Base-by-base conservation (phyloP, 352 stramenopile genomes). In the Thraustotheca clavata region DNA sequence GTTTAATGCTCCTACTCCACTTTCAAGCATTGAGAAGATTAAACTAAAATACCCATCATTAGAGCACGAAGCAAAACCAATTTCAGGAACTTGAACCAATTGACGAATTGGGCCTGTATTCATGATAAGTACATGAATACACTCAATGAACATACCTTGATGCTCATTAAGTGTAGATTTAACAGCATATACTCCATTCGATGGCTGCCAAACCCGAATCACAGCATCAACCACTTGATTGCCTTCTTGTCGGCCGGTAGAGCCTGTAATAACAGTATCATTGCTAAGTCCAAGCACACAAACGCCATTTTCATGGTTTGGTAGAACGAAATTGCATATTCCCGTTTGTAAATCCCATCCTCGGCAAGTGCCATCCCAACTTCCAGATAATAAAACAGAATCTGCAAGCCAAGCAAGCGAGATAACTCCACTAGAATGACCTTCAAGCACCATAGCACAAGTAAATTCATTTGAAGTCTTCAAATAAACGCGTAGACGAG, bases 11-110 rank as follows among this genome's bases (percentile, higher is more conserved):
- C 7, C 74, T 81, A 33, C 35, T 50, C 26, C 39, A 40, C 4
- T 39, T 50, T 29, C 33, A 20, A 9, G 6, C 43, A 24, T 6
- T 1, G 6, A 33, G 22, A 52, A 40, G 29, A 59, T n/a, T 29
- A 34, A 18, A 57, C 46, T 20, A 14, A 6, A 6, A 33, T 61
- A 81, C 73, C 84, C 84, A 46, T 94, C 84, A 62, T 94, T 94
- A 1, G 84, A 94, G 66, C 84, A 94, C 50, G 80, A 91, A 24
- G 89, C 78, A 59, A 91, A 94, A 38, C 84, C 82, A 29, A 91
- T 74, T 7, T 77, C 72, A 1, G 79, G 77, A 31, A 91, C 62
- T 20, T 87, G 43, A 6, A 71, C 80, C 11, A 94, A 67, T 70
- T 91, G 80, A 1, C 84, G 79, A 31, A 94, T 86, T 0, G 84